Base-by-base conservation (phyloP, 768 basidiomycete genomes). In the Mycena rosella region DNA sequence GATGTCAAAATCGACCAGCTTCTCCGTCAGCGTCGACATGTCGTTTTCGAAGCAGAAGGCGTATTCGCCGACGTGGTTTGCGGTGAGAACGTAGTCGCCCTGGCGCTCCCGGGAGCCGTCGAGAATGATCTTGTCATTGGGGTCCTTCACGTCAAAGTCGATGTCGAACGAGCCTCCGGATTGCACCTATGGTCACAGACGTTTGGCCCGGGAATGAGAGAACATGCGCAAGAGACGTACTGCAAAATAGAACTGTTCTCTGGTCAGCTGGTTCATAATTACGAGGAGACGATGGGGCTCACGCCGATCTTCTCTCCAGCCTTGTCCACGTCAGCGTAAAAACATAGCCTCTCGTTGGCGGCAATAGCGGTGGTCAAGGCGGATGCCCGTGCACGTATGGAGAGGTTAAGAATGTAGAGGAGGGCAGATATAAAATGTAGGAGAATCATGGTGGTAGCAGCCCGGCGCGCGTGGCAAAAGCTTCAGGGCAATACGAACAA, bases 41-140 rank as follows among this genome's bases (percentile, higher is more conserved):
- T 98, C 96, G 78, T 99, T 99, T 77, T 96, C 94, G 78, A 99
- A 98, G 83, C 97, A 99, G 84, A 99, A 99, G 7, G 96, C 78
- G 76, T 95, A 96, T 86, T 96, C 94, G 73, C 94, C 94, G 77
- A 91, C 86, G 22, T 87, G 87, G 81, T 98, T 97, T 22, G 96
- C 98, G 5, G 98, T 99, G 68, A 99, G 87, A 60, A 99, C 95
- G 74, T 92, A 99, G 88, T 99, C 98, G 36, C 98, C 98, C 71
- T 98, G 96, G 34, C 94, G 91, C 75, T 99, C 97, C 29, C 91
- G 89, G 72, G 87, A 81, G 58, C 96, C 98, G 57, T 96, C 93
- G 51, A 99, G 88, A 27, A 99, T 79, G 36, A 96, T 82, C 77
- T 91, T 94, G 74, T 95, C 93, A 65, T 89, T 90, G 9, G 98